phyloP scores from a whole-genome alignment of 192 early-diverging fungal genomes.

The Backusella luteola region DNA sequence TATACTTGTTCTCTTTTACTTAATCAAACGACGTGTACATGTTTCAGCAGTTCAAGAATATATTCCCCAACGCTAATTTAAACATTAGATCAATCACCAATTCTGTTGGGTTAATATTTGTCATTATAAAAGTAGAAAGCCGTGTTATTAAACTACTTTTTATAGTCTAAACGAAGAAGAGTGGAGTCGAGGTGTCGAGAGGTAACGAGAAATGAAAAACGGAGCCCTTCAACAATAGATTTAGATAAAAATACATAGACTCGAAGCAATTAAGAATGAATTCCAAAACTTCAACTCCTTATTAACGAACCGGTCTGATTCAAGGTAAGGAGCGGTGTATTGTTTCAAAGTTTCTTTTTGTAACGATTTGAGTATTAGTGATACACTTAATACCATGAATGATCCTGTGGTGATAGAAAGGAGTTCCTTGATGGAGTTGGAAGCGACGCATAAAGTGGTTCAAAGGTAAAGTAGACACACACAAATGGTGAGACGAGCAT shows the following conservation, averaged over 20 bases:
- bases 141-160: neutral
- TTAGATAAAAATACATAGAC: neutral
- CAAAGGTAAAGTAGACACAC: neutral
- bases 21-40: neutral
- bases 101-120: constrained; percentile 10
- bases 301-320: neutral
- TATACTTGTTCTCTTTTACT: neutral
- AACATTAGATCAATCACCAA: constrained; percentile 8
- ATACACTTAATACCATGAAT: neutral
- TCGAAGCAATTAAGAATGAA: constrained; percentile 17
- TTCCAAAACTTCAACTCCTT: constrained; percentile 19
- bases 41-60: constrained; percentile 27
- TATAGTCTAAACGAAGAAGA: neutral
- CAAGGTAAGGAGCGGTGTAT: neutral
- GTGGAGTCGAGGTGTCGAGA: constrained; percentile 15
- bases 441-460: neutral
- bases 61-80: constrained; percentile 16
- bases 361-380: neutral
- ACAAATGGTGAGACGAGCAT: no score
- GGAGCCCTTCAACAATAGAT: neutral
- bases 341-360: neutral
- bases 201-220: neutral
- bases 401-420: neutral
- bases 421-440: neutral
- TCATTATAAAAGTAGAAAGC: neutral